phyloP scores from a whole-genome alignment of 352 stramenopile species.

The Globisporangium barbulae region DNA sequence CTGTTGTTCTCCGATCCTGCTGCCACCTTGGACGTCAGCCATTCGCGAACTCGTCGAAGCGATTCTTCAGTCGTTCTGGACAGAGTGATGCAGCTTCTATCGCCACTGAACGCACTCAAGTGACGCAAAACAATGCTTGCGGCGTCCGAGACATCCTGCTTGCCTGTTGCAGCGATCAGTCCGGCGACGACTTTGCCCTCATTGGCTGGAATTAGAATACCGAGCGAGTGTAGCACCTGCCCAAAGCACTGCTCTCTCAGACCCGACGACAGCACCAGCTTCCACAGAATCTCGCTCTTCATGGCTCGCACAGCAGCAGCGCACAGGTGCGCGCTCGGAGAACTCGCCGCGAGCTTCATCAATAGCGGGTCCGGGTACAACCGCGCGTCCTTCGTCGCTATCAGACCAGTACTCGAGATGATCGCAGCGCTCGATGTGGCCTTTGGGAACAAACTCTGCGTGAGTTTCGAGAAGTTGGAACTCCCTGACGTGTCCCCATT shows the following conservation, averaged over 20 bases:
- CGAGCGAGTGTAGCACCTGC: conserved; percentile 25
- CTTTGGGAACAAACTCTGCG: conserved; percentile 64
- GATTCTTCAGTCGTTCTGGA: conserved; percentile 15
- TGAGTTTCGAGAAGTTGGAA: conserved; percentile 36
- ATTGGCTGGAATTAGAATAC: conserved; percentile 32
- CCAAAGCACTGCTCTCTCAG: conserved; percentile 42
- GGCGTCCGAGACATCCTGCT: conserved; percentile 1
- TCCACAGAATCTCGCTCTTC: conserved; percentile 52
- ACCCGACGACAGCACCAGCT: conserved; percentile 47
- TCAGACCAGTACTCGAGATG: conserved; percentile 60
- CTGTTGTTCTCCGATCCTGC: conserved; percentile 5
- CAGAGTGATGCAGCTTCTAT: conserved; percentile 11
- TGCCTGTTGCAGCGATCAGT: conserved; percentile 22
- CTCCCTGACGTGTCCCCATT: conserved; percentile 3
- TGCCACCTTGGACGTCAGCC: conserved; percentile 24
- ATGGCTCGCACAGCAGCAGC: conserved; percentile 52
- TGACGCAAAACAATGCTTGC: conserved; percentile 2
- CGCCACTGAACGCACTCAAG: conserved; percentile 7
- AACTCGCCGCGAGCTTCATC: conserved; percentile 50
- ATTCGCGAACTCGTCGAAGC: conserved; percentile 26
- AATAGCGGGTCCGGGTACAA: conserved; percentile 68
- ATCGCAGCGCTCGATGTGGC: conserved; percentile 44
- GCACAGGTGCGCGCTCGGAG: conserved; percentile 44
- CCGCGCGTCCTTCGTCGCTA: conserved; percentile 70
- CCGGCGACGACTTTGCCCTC: conserved; percentile 41